These are phyloP conservation scores for Mycena vulgaris DNA, from an alignment of 768 basidiomycete species.

Conservation along the genomic window DNA sequence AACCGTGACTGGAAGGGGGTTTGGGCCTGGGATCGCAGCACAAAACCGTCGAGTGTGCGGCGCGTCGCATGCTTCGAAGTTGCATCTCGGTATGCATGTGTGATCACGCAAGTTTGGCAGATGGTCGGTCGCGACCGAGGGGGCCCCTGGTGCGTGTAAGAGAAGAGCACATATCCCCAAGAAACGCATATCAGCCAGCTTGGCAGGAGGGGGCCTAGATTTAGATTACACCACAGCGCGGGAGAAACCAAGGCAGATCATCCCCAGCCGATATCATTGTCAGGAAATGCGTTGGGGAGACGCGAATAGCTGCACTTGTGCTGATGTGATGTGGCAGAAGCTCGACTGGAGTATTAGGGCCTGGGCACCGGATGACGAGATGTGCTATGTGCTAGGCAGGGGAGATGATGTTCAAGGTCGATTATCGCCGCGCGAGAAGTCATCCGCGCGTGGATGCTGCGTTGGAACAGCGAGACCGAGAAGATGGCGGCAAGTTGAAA, in stretches of 20 bases:
- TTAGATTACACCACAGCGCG: too few relatives aligned
- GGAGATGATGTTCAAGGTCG: too few relatives aligned
- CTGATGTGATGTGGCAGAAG: not conserved
- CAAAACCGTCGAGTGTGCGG: not conserved
- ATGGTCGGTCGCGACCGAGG: not conserved
- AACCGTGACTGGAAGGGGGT: not conserved
- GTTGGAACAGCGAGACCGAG: not conserved
- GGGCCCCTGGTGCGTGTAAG: not conserved
- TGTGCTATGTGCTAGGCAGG: too few relatives aligned
- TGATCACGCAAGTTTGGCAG: not conserved
- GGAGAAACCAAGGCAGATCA: too few relatives aligned
- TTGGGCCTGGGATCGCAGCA: not conserved
- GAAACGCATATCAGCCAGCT: not conserved
- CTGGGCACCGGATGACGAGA: too few relatives aligned
- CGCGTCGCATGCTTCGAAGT: not conserved
- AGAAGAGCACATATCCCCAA: not conserved
- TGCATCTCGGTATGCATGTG: conserved; percentile 6
- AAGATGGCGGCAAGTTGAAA: not conserved
- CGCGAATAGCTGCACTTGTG: not conserved
- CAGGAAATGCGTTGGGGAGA: not conserved
- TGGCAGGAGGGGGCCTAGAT: too few relatives aligned
- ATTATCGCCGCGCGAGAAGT: not conserved
- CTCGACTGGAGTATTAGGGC: not conserved
- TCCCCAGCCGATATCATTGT: not conserved
- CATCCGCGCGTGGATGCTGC: not conserved